Base-by-base conservation (phyloP, 805 yeast genomes). In the Candida verbasci region DNA sequence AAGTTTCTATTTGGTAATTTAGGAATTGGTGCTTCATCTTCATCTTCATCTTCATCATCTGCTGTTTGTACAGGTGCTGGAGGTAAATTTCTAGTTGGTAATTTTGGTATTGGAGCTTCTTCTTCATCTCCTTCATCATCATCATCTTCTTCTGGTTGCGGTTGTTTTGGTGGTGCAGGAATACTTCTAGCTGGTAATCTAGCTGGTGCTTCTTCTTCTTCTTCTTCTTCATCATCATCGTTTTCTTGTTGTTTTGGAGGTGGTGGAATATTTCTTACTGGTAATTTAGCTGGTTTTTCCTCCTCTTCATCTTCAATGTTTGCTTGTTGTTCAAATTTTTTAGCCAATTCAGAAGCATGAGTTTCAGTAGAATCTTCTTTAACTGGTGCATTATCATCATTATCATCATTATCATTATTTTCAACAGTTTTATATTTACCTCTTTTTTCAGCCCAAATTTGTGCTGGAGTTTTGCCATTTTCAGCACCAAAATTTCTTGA, bases 391-490 rank as follows among this genome's bases (percentile, higher is more conserved):
- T n/a, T n/a, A n/a, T n/a, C n/a, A 3, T 24, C 17, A 26, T 17
- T 24, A 10, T 44, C 45, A 17, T 59, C 40, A 20, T 52, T 61
- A 3, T 50, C 49, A 9, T 46, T 48, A 4, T 48, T 35, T 10
- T 50, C 48, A 32, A 65, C 75, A 30, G 65, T 62, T 47, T 70
- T 74, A 49, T 68, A 77, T 55, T 80, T 72, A 32, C 87, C 95
- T 53, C 82, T 78, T 64, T 81, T 84, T 55, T 84, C 96, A 17
- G 96, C 97, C 97, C 97, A 88, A 20, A 86, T 51, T 63, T 88
- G 96, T 20, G 96, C 96, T 17, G 97, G 96, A 6, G 95, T 84
- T 60, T 86, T 85, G 42, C 95, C 96, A 42, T 72, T 75, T 43
- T 74, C 74, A 37, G 81, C 64, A 43, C 76, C 93, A 55, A 75